Evolutionary conservation across 805 yeast genomes (phyloP), one percentile per base, ranked within the genome.

Genomic region (Cyberlindnera subsufficiens): DNA sequence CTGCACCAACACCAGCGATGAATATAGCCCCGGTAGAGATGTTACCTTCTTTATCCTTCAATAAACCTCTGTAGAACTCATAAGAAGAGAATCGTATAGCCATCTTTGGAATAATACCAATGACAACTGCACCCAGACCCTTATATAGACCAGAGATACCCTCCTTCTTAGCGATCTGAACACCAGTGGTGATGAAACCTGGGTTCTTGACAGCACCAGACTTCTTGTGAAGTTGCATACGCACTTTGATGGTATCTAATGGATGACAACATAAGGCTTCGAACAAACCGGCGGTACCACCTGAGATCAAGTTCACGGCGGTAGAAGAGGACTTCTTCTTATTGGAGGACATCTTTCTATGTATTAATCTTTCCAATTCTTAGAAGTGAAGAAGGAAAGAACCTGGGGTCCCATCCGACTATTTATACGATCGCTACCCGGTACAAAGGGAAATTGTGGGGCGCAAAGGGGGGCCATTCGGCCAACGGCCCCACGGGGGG

Each of bases 191-290:
- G 46, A 88, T 58, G 58, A 91, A 88, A 0, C 98, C 97, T 4
- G 95, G 93, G 17, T 89, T 82, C 61, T 83, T 86, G 30, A 63
- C 58, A 38, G 75, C 72, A n/a, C 83, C 78, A 4, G 75, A 65
- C 60, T 81, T 82, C 59, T 78, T 78, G 61, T 84, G 82, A 56
- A 91, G 75, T 66, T 91, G 98, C 98, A 91, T 91, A 61, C 98
- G 80, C 49, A 91, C 99, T 67, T 91, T 91, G 63, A 91, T 86
- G 33, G 99, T 91, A 63, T 91, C 99, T 55, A 91, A 75, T n/a
- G 98, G 98, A 65, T 91, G 99, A 64, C 99, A 91, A 64, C 91
- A 81, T 50, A 93, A 73, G n/a, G 98, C 99, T 72, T 91, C 99
- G 61, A 90, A 87, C 47, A 91, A 72, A 45, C 99, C 99, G 13